Percentiles rank a stretch among this genome's conserved stretches.
Conservation (phyloP, 1,284 basidiomycete genomes). For the Heliocybe sulcata region DNA sequence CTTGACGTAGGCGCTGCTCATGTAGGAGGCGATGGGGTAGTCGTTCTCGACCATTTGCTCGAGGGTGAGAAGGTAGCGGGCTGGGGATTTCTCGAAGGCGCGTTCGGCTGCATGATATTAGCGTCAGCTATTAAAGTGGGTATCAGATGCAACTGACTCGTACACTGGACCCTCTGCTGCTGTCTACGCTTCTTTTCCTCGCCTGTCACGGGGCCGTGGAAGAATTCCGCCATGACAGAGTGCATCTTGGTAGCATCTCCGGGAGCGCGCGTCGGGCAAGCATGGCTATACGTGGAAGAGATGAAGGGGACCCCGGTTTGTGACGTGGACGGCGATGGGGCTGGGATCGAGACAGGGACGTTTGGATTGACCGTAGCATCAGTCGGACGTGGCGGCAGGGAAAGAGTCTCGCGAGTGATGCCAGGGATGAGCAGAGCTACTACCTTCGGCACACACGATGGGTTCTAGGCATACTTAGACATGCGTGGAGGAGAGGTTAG, state of each 20-base stretch:
- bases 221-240: slow-evolving; percentile 76
- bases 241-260: slow-evolving; percentile 82
- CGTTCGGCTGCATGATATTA: slow-evolving; percentile 41
- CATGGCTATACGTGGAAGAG: slow-evolving; percentile 80
- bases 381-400: slow-evolving; percentile 58
- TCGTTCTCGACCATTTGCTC: slow-evolving; percentile 90
- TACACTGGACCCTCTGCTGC: slow-evolving; percentile 48
- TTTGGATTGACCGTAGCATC: slow-evolving; percentile 61
- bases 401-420: slow-evolving; percentile 62
- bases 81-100: slow-evolving; percentile 50
- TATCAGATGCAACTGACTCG: slow-evolving; percentile 14
- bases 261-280: slow-evolving; percentile 84
- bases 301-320: slow-evolving; percentile 62
- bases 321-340: slow-evolving; percentile 26
- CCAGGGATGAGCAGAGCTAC: slow-evolving; percentile 79
- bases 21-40: slow-evolving; percentile 78
- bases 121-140: slow-evolving; percentile 6
- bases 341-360: slow-evolving; percentile 57
- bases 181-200: slow-evolving; percentile 70
- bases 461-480: slow-evolving; percentile 45
- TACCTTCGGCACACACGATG: slow-evolving; percentile 65
- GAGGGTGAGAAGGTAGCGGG: slow-evolving; percentile 66
- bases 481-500: slow-evolving; percentile 4
- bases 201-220: slow-evolving; percentile 71
- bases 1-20: slow-evolving; percentile 61